Conservation (phyloP, 2,329 filamentous ascomycete genomes). For the Colletotrichum scovillei region DNA sequence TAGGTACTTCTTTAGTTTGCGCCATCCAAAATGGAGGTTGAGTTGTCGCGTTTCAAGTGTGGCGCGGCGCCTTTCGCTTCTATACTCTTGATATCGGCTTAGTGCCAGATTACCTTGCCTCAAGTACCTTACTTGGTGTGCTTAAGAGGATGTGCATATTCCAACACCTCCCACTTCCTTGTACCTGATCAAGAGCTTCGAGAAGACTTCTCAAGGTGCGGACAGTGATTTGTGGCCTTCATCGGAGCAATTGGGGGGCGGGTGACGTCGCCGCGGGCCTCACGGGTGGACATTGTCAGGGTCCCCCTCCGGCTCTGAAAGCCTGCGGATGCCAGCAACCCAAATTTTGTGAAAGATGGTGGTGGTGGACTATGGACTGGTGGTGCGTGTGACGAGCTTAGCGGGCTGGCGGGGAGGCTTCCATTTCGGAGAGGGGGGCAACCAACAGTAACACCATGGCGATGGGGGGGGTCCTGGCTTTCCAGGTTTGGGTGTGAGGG, state of each 20-base stretch:
- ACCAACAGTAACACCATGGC: neutral
- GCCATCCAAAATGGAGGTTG: neutral
- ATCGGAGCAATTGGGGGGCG: slow-evolving; percentile 9
- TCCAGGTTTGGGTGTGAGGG: neutral
- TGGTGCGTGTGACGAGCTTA: slow-evolving; percentile 26
- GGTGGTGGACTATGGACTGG: neutral
- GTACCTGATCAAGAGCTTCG: neutral
- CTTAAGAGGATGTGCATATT: neutral
- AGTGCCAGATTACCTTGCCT: neutral
- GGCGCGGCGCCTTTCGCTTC: slow-evolving; percentile 16
- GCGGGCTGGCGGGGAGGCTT: neutral
- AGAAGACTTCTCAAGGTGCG: neutral
- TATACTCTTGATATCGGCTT: neutral
- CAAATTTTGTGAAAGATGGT: neutral
- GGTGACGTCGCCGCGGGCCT: slow-evolving; percentile 32
- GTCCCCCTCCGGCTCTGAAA: neutral
- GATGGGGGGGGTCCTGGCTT: neutral
- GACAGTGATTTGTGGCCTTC: neutral
- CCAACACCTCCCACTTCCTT: neutral
- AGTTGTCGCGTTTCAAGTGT: slow-evolving; percentile 29
- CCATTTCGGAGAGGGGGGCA: slow-evolving; percentile 1
- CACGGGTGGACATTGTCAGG: slow-evolving; percentile 21
- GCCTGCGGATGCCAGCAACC: slow-evolving; percentile 24
- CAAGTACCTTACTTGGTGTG: neutral
- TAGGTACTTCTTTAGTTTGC: neutral